Conservation (phyloP, 352 stramenopile species). For the Hyaloperonospora brassicae region DNA sequence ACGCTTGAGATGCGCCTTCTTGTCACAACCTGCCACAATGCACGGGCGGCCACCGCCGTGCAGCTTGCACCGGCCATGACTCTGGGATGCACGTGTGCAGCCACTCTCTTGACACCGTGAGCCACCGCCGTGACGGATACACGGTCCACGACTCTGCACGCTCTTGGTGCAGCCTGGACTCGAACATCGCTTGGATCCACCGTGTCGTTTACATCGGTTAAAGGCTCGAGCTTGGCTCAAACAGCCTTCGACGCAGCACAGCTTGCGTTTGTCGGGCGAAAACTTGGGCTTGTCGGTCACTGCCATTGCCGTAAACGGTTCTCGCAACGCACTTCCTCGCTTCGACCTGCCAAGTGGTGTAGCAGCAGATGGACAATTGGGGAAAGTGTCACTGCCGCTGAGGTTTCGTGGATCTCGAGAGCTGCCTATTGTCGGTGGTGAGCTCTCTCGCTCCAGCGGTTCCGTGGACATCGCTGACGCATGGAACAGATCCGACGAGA, state of each 20-base stretch:
- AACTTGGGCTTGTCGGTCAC: slow-evolving; percentile 35
- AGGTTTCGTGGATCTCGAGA: slow-evolving; percentile 1
- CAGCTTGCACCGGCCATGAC: slow-evolving; percentile 61
- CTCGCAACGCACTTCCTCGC: slow-evolving; percentile 11
- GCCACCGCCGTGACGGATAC: slow-evolving; percentile 63
- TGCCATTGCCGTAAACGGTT: slow-evolving; percentile 20
- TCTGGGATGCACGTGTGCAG: slow-evolving; percentile 54
- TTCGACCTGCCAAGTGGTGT: slow-evolving; percentile 7
- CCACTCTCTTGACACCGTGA: slow-evolving; percentile 62
- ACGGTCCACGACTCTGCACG: slow-evolving; percentile 62
- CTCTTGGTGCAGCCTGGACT: slow-evolving; percentile 66
- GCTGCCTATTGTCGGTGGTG: not conserved
- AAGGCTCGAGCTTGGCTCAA: slow-evolving; percentile 75
- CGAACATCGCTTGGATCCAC: slow-evolving; percentile 77
- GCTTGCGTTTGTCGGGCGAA: slow-evolving; percentile 59
- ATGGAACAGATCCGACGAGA: slow-evolving; percentile 5
- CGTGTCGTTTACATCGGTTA: slow-evolving; percentile 80
- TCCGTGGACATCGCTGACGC: slow-evolving; percentile 1
- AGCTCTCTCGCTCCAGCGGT: not conserved
- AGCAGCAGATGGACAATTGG: slow-evolving; percentile 1
- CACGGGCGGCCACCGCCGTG: slow-evolving; percentile 46
- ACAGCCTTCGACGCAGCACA: slow-evolving; percentile 68
- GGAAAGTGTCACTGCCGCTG: slow-evolving; percentile 1
- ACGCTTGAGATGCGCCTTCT: slow-evolving; percentile 76
- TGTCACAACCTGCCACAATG: slow-evolving; percentile 62